phyloP scores from a whole-genome alignment of 2,329 filamentous ascomycete species.

The Fusarium ambrosium region DNA sequence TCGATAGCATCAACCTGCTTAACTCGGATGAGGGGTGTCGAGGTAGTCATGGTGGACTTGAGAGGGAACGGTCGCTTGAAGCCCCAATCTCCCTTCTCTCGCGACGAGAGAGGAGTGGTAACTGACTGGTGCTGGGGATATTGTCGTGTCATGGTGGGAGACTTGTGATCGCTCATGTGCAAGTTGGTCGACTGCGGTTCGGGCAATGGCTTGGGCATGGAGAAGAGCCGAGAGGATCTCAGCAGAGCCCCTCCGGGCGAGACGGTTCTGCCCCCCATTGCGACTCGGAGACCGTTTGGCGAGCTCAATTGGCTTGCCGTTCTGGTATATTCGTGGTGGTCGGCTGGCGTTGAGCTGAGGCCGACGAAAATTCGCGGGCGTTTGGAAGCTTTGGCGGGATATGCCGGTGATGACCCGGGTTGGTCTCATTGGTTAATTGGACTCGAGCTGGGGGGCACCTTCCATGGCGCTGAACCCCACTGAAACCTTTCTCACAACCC shows the following conservation, averaged over 20 bases:
- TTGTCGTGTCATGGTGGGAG: conserved; percentile 70
- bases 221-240: conserved; percentile 90
- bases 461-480: conserved; percentile 35
- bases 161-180: conserved; percentile 53
- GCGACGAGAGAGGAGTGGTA: conserved; percentile 79
- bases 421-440: conserved; percentile 37
- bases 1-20: conserved; percentile 86
- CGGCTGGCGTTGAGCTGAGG: conserved; percentile 32
- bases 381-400: conserved; percentile 40
- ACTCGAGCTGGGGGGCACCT: conserved; percentile 8
- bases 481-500: conserved; percentile 33
- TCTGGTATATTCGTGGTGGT: conserved; percentile 38
- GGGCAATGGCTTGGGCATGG: conserved; percentile 82
- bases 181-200: conserved; percentile 66
- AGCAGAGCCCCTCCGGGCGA: conserved; percentile 79
- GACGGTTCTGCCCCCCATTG: conserved; percentile 55
- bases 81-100: conserved; percentile 89
- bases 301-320: conserved; percentile 50
- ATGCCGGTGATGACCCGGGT: conserved; percentile 53
- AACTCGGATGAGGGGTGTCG: conserved; percentile 82
- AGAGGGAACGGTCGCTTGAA: conserved; percentile 87
- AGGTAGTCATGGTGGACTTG: conserved; percentile 78
- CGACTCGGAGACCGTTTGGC: conserved; percentile 44
- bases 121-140: conserved; percentile 89
- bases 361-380: conserved; percentile 50